Evolutionary conservation across 352 stramenopile species (phyloP), one percentile per base, ranked within the genome.

Genomic region (Discostella stelligera): DNA sequence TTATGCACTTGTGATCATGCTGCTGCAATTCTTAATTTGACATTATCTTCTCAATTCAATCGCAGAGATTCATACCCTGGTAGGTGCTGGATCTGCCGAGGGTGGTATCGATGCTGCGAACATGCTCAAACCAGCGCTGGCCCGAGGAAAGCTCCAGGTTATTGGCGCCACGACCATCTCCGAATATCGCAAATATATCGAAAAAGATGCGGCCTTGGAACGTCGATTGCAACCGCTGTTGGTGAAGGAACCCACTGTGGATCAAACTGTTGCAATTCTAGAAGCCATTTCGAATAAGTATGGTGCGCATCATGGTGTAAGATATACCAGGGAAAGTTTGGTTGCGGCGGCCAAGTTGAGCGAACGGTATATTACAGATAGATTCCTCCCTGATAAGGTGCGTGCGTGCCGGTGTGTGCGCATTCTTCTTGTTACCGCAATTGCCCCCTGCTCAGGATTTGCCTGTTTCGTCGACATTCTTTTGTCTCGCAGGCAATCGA

Each of bases 191-290:
- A 87, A 98, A 76, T 93, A 99, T 77, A 97, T 99, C 55, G 96
- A 99, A 84, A 99, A 99, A 82, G 97, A 99, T 84, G 91, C 95
- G 37, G 97, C 97, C 0, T 98, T 99, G 56, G 96, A 98, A 74
- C 88, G 97, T 39, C 94, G 97, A 41, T 99, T 99, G 81, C 97
- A 99, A 83, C 93, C 97, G 64, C 95, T 99, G 0, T 64, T 93
- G 5, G 95, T 99, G 7, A 91, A 91, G 30, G 97, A 99, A 61
- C 97, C 97, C 2, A 94, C 85, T 1, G 95, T 98, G 0, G 87
- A 97, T 23, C 94, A 98, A 61, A 99, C 96, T 0, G 92, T 99
- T 50, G 95, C 85, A 27, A 99, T 99, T 75, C 80, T 99, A 7
- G 90, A 95, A 62, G 97, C 96, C 3, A 71, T 99, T 10, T 97